Evolutionary conservation across 73 alveolate species (phyloP), one percentile per base, ranked within the genome.

Genomic region (Breviolum minutum): DNA sequence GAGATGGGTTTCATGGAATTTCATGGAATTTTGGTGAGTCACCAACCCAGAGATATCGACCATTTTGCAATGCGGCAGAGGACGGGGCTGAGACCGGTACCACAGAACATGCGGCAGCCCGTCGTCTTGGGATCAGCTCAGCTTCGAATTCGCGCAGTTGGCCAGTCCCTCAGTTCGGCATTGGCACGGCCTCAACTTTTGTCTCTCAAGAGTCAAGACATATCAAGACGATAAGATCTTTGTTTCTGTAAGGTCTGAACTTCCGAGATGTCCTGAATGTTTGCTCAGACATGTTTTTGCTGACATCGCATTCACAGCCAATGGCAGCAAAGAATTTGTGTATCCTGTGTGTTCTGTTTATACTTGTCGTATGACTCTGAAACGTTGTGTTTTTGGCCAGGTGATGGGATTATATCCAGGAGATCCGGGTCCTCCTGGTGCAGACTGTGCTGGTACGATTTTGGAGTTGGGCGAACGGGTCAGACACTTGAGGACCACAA

Each of bases 361-460:
- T 40, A 40, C 54, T n/a, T n/a, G n/a, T n/a, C 54, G 54, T 40
- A 40, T 40, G 3, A 40, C 3, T 40, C 54, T 40, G 54, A 2
- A 40, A 2, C 0, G 54, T 40, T 40, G 63, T 22, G 62, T 77
- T 9, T 29, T 8, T n/a, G 8, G 88, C 85, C 87, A 92, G 98
- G 99, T 95, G 79, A 95, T 95, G 99, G 99, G 99, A 11, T 60
- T 95, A 80, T 95, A 95, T 54, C 99, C 99, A 24, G 99, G 98
- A 20, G 99, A 95, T 48, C 99, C 99, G 6, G 99, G 99, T 7
- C 99, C 99, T 11, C 99, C 99, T 5, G 99, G 99, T 13, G 99
- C 95, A 11, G 99, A 95, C 61, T 66, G 88, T 62, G 94, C 95
- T 16, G 99, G 99, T 82, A 95, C 99, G 24, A 83, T 95, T 40